Evolutionary conservation across 768 basidiomycete species (phyloP).

Genomic region (Steccherinum ochraceum): DNA sequence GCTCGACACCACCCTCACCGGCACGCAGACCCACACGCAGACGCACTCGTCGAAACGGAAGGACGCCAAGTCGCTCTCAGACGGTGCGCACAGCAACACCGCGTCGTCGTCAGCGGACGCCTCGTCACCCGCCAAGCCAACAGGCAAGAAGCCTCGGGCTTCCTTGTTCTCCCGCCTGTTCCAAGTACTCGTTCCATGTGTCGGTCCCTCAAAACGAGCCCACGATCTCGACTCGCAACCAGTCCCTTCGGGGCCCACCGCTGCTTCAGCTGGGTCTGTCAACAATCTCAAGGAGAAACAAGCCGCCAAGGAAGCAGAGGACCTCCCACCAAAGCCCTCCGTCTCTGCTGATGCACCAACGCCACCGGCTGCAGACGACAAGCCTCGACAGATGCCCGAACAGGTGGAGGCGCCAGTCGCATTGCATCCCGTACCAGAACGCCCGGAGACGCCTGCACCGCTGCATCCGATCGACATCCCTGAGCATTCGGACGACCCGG

Average conservation of each 20-base stretch:
- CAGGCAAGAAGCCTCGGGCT: conserved; percentile 30
- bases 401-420: neutral
- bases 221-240: conserved; percentile 27
- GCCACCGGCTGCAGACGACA: conserved; percentile 7
- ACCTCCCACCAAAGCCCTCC: conserved; percentile 30
- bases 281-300: conserved; percentile 22
- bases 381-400: conserved; percentile 3
- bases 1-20: conserved; percentile 34
- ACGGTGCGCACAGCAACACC: conserved; percentile 25
- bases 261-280: conserved; percentile 5
- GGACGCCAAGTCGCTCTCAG: conserved; percentile 26
- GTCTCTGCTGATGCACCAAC: conserved; percentile 7
- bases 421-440: conserved; percentile 6
- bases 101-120: conserved; percentile 12
- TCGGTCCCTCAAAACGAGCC: conserved; percentile 43
- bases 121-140: conserved; percentile 8
- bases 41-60: conserved; percentile 22
- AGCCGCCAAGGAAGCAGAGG: conserved; percentile 19
- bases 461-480: conserved; percentile 21
- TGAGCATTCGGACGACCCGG: conserved; percentile 25
- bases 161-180: conserved; percentile 58
- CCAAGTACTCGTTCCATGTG: conserved; percentile 59
- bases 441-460: conserved; percentile 12
- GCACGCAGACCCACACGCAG: conserved; percentile 34
- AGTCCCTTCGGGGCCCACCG: conserved; percentile 14